Percentiles rank a stretch among this genome's conserved stretches.
These are phyloP conservation scores for Tetradesmus obliquus DNA, from an alignment of 139 green algal species.

Conservation along the genomic window DNA sequence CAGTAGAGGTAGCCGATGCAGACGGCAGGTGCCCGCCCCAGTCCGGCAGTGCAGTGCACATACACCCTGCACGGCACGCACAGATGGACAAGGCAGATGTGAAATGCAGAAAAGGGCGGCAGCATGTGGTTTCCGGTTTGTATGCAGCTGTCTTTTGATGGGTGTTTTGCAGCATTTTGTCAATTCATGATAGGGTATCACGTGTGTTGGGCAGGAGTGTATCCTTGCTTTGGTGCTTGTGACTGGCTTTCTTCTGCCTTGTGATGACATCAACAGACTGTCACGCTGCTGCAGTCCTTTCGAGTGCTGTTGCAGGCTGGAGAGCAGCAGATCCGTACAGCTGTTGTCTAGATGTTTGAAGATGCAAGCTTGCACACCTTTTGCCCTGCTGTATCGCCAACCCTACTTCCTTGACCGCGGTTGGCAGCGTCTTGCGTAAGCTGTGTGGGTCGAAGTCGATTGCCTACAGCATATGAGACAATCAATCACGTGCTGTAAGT, in stretches of 20 bases:
- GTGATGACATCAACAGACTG: no score
- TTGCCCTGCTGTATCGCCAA: constrained; percentile 44
- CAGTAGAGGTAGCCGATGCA: constrained; percentile 83
- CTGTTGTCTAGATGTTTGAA: neutral
- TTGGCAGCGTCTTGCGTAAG: constrained; percentile 75
- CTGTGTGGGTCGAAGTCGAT: constrained; percentile 83
- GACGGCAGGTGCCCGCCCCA: constrained; percentile 78
- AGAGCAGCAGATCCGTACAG: neutral
- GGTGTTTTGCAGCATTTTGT: neutral
- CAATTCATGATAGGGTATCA: no score
- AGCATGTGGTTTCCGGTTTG: neutral
- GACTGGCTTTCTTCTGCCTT: neutral
- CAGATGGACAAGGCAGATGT: neutral
- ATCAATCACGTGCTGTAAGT: neutral
- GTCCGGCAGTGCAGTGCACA: constrained; percentile 84
- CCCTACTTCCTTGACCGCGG: constrained; percentile 56
- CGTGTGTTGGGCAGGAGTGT: neutral
- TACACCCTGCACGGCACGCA: constrained; percentile 63
- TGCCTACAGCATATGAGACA: constrained; percentile 47
- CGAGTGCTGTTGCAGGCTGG: no score
- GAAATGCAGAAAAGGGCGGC: neutral
- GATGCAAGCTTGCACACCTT: neutral
- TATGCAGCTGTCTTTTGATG: neutral
- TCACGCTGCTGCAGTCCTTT: no score
- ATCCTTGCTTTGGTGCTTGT: neutral